Evolutionary conservation across 192 early-diverging fungal species (phyloP), one percentile per base, ranked within the genome.

Genomic region (Dimargaris verticillata): DNA sequence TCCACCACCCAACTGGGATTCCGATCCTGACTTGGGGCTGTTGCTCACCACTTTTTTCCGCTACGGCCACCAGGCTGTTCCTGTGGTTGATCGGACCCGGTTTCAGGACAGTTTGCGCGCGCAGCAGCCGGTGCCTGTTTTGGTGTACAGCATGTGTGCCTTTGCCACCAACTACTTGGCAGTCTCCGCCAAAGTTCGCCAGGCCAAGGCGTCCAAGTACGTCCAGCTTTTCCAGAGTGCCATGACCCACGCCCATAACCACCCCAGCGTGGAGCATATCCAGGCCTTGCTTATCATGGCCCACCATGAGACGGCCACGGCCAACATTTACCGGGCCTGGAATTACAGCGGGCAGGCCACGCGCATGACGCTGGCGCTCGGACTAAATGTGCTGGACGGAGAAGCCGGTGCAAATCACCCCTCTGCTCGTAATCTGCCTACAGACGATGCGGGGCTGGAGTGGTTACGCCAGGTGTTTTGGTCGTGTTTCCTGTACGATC

Each of bases 241-340:
- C 24, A n/a, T 52, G 13, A 12, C 51, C 22, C 51, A 18, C 20
- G 25, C 51, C 51, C 51, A 52, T 18, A 12, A 18, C 25, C 22
- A 25, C 51, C 42, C 57, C 38, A 59, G 42, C 25, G 33, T 44
- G 41, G 57, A 41, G 22, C 33, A 18, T 15, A 44, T 59, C 57
- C 57, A 59, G 57, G 38, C 57, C 38, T 33, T 59, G 1, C n/a
- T 59, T 17, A 59, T 59, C 38, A 59, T 59, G 57, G 57, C 57
- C 57, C 25, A 59, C 57, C 57, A 59, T 25, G 29, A 24, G 10
- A 44, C 13, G 1, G 57, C 38, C 41, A 20, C 9, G 57, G 57
- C 57, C 42, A 41, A 59, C 43, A 20, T 44, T 6, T 59, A 59
- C 41, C 57, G 43, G 24, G 29, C 57, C 2, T 59, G 57, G 57